These are phyloP conservation scores for Fragaria nilgerrensis DNA, from an alignment of 306 rosid genomes.

Conservation along the genomic window DNA sequence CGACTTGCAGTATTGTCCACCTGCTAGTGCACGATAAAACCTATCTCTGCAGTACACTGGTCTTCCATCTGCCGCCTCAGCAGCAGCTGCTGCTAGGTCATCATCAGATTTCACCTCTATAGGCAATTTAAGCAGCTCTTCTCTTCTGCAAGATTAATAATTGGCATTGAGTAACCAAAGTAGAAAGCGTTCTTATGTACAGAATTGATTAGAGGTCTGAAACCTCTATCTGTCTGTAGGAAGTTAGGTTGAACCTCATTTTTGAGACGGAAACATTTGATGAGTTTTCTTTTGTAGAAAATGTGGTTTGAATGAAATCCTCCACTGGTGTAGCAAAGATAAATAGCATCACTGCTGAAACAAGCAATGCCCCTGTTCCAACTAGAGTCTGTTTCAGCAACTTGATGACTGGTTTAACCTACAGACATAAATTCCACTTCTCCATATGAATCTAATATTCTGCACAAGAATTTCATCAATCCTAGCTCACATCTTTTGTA, in stretches of 20 bases:
- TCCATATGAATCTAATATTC: constrained; percentile 8
- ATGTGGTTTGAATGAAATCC: constrained; percentile 52
- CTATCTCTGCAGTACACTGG: constrained; percentile 99
- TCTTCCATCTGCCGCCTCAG: constrained; percentile 96
- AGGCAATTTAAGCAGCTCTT: constrained; percentile 85
- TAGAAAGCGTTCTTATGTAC: constrained; percentile 1
- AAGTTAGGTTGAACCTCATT: constrained; percentile 62
- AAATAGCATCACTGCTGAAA: constrained; percentile 72
- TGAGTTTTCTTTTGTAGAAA: constrained; percentile 41
- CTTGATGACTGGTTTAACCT: constrained; percentile 92
- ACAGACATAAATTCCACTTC: constrained; percentile 27
- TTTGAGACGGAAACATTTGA: constrained; percentile 46
- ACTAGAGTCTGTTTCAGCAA: constrained; percentile 90
- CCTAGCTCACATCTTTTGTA: not conserved
- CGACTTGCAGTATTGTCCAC: constrained; percentile 99
- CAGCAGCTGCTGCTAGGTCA: constrained; percentile 95
- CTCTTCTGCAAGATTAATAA: constrained; percentile 54
- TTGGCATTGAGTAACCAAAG: constrained; percentile 13
- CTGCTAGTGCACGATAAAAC: constrained; percentile 90
- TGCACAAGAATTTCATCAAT: not conserved
- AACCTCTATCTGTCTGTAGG: constrained; percentile 26
- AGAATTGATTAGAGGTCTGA: not conserved
- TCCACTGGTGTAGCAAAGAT: constrained; percentile 84
- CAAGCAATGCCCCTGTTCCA: constrained; percentile 88
- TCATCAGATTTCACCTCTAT: constrained; percentile 71